Evolutionary conservation across 257 asterid genomes (phyloP).

Genomic region (Parsonsia alboflavescens): DNA sequence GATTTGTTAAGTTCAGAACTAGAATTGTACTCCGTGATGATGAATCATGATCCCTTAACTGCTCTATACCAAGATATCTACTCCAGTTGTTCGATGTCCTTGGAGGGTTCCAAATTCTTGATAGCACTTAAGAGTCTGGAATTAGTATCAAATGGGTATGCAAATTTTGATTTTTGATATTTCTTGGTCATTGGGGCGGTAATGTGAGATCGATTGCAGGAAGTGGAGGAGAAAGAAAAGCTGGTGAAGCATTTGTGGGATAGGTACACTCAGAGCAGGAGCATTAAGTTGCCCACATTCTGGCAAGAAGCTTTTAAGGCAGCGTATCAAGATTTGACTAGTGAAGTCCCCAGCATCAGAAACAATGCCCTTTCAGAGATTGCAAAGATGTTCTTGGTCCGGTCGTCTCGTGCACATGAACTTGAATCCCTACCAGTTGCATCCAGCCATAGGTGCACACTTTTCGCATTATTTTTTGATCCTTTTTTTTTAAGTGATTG

Average conservation of each 20-base stretch:
- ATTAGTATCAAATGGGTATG: neutral
- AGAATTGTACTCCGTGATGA: neutral
- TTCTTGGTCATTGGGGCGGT: neutral
- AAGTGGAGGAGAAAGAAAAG: constrained; percentile 83
- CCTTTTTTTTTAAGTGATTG: neutral
- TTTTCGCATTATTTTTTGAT: neutral
- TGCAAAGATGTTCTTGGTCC: constrained; percentile 74
- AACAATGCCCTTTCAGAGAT: constrained; percentile 70
- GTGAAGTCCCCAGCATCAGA: constrained; percentile 43
- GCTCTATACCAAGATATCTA: neutral
- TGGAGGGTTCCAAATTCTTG: neutral
- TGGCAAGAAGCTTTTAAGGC: constrained; percentile 96
- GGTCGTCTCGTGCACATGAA: constrained; percentile 34
- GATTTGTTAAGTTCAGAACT: neutral
- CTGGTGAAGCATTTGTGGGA: constrained; percentile 90
- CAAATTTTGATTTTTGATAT: neutral
- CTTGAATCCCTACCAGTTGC: constrained; percentile 33
- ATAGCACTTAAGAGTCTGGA: neutral
- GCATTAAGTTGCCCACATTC: constrained; percentile 53
- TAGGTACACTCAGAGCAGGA: constrained; percentile 64
- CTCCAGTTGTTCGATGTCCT: neutral
- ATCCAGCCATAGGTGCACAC: constrained; percentile 31
- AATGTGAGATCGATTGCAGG: constrained; percentile 31
- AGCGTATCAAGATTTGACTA: constrained; percentile 76
- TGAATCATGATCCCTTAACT: neutral